Percentiles rank a stretch among this genome's conserved stretches.
phyloP scores from a whole-genome alignment of 2,329 filamentous ascomycete genomes.

The Fusarium devonianum region DNA sequence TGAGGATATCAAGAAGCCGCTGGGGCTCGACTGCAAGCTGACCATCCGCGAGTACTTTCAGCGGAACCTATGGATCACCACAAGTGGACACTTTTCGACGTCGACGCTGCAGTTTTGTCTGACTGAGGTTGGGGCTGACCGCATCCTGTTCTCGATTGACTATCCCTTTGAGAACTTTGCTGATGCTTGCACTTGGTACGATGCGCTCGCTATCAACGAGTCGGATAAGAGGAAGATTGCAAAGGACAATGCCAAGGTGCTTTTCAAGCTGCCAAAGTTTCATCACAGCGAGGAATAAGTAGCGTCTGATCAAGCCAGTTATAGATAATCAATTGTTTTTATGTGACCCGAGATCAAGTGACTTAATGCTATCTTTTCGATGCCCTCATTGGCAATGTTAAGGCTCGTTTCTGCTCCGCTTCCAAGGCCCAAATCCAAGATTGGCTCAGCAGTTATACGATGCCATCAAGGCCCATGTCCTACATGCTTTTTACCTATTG shows the following conservation, averaged over 20 bases:
- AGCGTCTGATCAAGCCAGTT: not conserved
- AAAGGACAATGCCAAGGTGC: constrained; percentile 52
- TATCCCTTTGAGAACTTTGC: constrained; percentile 59
- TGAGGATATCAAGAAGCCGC: constrained; percentile 61
- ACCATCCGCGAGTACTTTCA: constrained; percentile 61
- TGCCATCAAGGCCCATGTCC: too few species aligned
- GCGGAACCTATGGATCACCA: constrained; percentile 64
- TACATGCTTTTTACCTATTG: too few species aligned
- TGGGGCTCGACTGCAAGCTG: constrained; percentile 57
- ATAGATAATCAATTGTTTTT: too few species aligned
- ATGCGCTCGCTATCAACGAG: constrained; percentile 46
- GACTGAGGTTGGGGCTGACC: constrained; percentile 56
- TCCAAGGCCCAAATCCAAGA: too few species aligned
- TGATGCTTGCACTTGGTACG: constrained; percentile 53
- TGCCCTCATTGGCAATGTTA: too few species aligned
- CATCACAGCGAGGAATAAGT: constrained; percentile 31
- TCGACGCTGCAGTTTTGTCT: constrained; percentile 58
- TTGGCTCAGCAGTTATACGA: too few species aligned
- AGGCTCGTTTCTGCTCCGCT: too few species aligned
- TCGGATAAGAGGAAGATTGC: constrained; percentile 51
- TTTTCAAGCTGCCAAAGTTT: constrained; percentile 47
- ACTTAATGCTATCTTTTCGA: too few species aligned
- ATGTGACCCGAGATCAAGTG: too few species aligned
- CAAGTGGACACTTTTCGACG: constrained; percentile 63
- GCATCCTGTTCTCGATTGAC: constrained; percentile 61